Percentiles rank a stretch among this genome's conserved stretches.
Evolutionary conservation across 2,329 filamentous ascomycete species (phyloP).

Genomic region (Diaporthe sp.): DNA sequence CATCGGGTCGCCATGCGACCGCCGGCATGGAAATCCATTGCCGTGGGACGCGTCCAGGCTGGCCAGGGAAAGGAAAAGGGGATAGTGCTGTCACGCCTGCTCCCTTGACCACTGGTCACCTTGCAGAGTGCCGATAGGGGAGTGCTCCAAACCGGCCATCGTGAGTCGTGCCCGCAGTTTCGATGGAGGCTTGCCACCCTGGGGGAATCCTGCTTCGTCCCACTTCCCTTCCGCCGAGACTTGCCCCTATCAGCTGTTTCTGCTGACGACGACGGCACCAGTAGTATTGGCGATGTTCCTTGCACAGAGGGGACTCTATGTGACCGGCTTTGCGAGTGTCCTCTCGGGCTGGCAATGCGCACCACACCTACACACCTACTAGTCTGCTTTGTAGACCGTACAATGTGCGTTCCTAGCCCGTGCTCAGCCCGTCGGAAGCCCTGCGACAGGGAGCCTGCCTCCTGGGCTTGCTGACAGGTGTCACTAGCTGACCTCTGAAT

Average conservation of each 20-base stretch:
- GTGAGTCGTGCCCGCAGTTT: slow-evolving; percentile 33
- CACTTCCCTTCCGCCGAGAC: slow-evolving; percentile 16
- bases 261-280: slow-evolving; percentile 30
- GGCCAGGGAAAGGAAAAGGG: not conserved
- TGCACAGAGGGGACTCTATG: slow-evolving; percentile 28
- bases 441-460: slow-evolving; percentile 21
- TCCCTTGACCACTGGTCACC: slow-evolving; percentile 14
- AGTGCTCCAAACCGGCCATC: slow-evolving; percentile 1
- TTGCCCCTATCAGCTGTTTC: slow-evolving; percentile 21
- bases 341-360: slow-evolving; percentile 3
- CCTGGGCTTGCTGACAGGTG: slow-evolving; percentile 30
- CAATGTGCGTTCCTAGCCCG: slow-evolving; percentile 14
- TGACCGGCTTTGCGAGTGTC: slow-evolving; percentile 5
- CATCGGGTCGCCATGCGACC: slow-evolving; percentile 10
- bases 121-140: slow-evolving; percentile 23
- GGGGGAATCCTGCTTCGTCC: not conserved
- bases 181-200: slow-evolving; percentile 25
- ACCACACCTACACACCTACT: slow-evolving; percentile 4
- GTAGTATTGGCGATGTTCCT: slow-evolving; percentile 5
- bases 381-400: slow-evolving; percentile 20
- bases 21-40: slow-evolving; percentile 18
- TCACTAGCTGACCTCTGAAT: slow-evolving; percentile 22
- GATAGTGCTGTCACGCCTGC: slow-evolving; percentile 12
- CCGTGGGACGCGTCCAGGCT: slow-evolving; percentile 25
- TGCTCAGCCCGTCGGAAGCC: slow-evolving; percentile 14